phyloP scores from a whole-genome alignment of 768 basidiomycete genomes.

The Tylopilus sp. region DNA sequence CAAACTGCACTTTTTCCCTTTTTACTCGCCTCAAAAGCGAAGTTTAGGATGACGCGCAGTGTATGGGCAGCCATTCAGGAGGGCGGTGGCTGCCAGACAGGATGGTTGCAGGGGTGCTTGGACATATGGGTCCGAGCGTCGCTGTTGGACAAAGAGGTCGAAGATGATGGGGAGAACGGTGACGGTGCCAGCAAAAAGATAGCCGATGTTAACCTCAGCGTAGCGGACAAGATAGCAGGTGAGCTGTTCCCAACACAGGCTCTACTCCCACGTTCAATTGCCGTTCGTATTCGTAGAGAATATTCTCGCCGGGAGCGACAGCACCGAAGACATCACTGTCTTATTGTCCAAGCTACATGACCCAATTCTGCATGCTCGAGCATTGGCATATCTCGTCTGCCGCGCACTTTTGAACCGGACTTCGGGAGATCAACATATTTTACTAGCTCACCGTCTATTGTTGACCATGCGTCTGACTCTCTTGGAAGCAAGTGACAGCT shows the following conservation, averaged over 20 bases:
- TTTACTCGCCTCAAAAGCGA: conserved; percentile 69
- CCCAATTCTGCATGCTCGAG: conserved; percentile 47
- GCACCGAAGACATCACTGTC: conserved; percentile 40
- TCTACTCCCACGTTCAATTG: neutral
- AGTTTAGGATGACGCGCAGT: conserved; percentile 59
- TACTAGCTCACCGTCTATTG: conserved; percentile 48
- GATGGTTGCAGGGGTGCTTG: conserved; percentile 55
- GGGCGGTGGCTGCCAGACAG: conserved; percentile 24
- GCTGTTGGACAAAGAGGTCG: conserved; percentile 26
- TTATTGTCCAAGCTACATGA: conserved; percentile 53
- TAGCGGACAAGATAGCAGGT: conserved; percentile 70
- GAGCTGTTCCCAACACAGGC: neutral
- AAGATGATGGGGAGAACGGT: conserved; percentile 29
- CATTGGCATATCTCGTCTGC: conserved; percentile 60
- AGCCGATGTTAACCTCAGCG: conserved; percentile 47
- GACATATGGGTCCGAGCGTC: conserved; percentile 36
- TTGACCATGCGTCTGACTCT: conserved; percentile 43
- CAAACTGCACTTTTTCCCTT: conserved; percentile 65
- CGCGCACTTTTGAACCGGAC: conserved; percentile 55
- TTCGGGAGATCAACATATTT: conserved; percentile 57
- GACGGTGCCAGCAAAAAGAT: conserved; percentile 41
- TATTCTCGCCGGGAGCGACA: conserved; percentile 51
- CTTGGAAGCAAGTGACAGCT: conserved; percentile 43
- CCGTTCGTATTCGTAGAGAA: conserved; percentile 46
- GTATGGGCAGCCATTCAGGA: conserved; percentile 71